Base-by-base conservation (phyloP, 164 flowering plant species). In the Tetracentron sinense region DNA sequence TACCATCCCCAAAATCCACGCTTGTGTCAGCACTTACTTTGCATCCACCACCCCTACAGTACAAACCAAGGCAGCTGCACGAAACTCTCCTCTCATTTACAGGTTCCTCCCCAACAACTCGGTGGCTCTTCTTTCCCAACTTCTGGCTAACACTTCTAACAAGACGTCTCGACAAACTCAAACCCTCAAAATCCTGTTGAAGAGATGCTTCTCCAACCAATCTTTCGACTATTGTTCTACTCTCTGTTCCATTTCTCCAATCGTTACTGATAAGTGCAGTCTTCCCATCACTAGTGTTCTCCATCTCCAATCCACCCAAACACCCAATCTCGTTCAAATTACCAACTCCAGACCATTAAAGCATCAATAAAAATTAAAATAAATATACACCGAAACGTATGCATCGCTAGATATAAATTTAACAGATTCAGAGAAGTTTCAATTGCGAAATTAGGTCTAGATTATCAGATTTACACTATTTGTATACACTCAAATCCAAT, bases 21-120 rank as follows among this genome's bases (percentile, higher is more conserved):
- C 81, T 25, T 2, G 83, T 86, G 64, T 88, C 93, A 42, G 93
- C 96, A 22, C 95, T 86, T 7, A 94, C 99, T 75, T 82, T 88
- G 80, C 99, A 94, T 25, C 96, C 99, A 21, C 96, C 99, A 42
- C 88, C 92, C 63, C 82, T 76, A 14, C 85, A 82, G 70, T 83
- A 86, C 44, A 94, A 59, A 53, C 83, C 72, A 46, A 89, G 96
- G 74, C 99, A 91, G 49, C 81, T 77, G 62, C 81, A 42, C 22
- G 86, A 84, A 50, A 82, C 58, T 58, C 85, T 82, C 63, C 69
- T 69, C 4, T 56, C 71, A 23, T 68, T 72, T 20, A 68, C 88
- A n/a, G n/a, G n/a, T 61, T 85, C 93, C 42, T 80, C 86, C 25
- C 42, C 73, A 47, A 73, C 84, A 64, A 59, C 66, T 73, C 71